Evolutionary conservation across 148 eudicot species (phyloP).

Genomic region (Nyssa sinensis): DNA sequence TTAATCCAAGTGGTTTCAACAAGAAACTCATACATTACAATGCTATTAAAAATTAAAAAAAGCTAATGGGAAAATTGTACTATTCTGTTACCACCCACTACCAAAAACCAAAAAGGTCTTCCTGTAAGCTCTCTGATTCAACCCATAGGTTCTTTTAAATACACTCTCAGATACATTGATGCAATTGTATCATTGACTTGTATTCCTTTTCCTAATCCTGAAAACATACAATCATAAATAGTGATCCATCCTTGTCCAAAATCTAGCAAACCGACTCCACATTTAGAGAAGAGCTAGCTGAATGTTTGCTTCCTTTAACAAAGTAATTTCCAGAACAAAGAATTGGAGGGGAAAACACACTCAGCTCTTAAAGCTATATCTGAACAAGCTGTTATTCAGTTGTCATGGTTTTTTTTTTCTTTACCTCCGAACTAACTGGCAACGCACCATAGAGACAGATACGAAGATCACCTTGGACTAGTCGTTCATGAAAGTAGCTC

Average conservation of each 20-base stretch:
- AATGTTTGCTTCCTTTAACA: background rate
- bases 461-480: conserved; percentile 60
- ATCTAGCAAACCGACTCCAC: background rate
- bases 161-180: too few species aligned
- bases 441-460: conserved; percentile 65
- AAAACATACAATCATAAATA: background rate
- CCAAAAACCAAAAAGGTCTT: too few species aligned
- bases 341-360: background rate
- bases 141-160: too few species aligned
- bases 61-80: too few species aligned
- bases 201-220: background rate
- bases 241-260: background rate
- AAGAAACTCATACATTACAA: too few species aligned
- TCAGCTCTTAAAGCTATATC: background rate
- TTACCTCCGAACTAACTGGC: conserved; percentile 24
- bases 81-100: too few species aligned
- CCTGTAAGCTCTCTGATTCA: too few species aligned
- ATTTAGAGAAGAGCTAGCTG: background rate
- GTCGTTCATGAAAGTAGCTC: conserved; percentile 58
- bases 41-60: too few species aligned
- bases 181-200: background rate
- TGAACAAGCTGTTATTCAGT: background rate
- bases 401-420: conserved; percentile 12
- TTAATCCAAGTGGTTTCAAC: too few species aligned
- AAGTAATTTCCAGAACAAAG: background rate